Evolutionary conservation across 2,329 filamentous ascomycete species (phyloP), one percentile per base, ranked within the genome.

Genomic region (Biscogniauxia marginata): DNA sequence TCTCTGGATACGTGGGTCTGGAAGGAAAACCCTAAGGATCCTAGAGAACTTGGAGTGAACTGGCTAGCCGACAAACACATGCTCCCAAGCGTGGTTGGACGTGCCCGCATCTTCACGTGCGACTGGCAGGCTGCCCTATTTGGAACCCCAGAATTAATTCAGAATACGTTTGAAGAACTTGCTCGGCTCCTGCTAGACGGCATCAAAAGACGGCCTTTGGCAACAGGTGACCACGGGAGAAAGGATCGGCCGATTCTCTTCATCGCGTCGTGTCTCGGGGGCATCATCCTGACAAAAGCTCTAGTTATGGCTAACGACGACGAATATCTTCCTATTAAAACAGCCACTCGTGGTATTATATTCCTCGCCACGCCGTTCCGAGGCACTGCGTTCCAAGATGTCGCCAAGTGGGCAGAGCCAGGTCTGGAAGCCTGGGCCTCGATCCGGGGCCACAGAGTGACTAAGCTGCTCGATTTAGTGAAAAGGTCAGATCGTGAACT

Each of bases 211-310:
- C 24, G 24, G 11, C 24, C 24, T 25, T 25, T 25, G 11, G 24
- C 24, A 25, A 25, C n/a, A n/a, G n/a, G 11, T 25, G 24, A 25
- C 2, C 3, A 47, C 46, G 34, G 19, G 30, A 18, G 30, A 55
- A 49, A 44, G 23, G 49, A 49, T 8, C 60, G 64, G 21, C 67
- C 65, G 1, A 66, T 72, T 43, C 7, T 72, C 49, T 72, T 72
- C 54, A 65, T 72, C 44, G 69, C 69, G 1, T 72, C 70, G n/a
- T 72, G 66, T 56, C 65, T 72, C n/a, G 68, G 70, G 1, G 70
- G 70, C 9, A 64, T 71, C 46, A 63, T 71, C 56, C 52, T 71
- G 23, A 62, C 62, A 7, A 63, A 68, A 58, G 68, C 70, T 44
- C 9, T 57, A n/a, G 43, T 18, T 0, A 21, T 53, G 4, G 50